Evolutionary conservation across 495 filamentous ascomycete genomes (phyloP), one percentile per base, ranked within the genome.

Genomic region (Neurospora pannonica): DNA sequence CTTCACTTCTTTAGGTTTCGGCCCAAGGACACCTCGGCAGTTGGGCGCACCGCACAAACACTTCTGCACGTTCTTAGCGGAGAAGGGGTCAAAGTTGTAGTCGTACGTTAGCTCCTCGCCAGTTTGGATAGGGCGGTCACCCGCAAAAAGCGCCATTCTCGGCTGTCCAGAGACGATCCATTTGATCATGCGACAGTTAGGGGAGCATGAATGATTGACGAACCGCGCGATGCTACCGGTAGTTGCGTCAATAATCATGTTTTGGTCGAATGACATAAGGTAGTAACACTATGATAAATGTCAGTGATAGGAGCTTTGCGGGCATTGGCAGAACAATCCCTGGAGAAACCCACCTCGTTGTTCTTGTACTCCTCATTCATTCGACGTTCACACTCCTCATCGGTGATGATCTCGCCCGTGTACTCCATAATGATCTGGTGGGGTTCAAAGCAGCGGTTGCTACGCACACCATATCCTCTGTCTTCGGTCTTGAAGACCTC

Each of bases 341-440:
- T n/a, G 19, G 36, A 60, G 28, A 70, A 37, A 80, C 90, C 80
- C 80, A 97, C 95, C 83, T 95, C 90, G 73, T 97, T 95, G 78
- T 97, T 89, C 80, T 95, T 94, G 83, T 99, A 99, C 43, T 91
- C 88, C 72, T 94, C 90, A 72, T 92, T 92, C 95, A 98, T 97
- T 43, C 96, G 90, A 71, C 91, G 89, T 77, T 99, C 94, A 78
- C 94, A 96, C 81, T 98, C 97, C 42, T 91, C 90, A 77, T 95
- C 93, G 0, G 94, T 97, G 78, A 99, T 95, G 73, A 99, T 97
- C 83, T 99, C 96, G 43, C 96, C 96, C 9, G 93, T 94, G 79
- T 99, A 99, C 79, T 99, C 96, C 82, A 98, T 93, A 78, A 99
- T 97, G 81, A 99, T 97, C 84, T 98, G 94, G 78, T 94, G 90